Percentiles rank a stretch among this genome's conserved stretches.
These are phyloP conservation scores for Hypoxylon sp. DNA, from an alignment of 2,329 filamentous ascomycete species.

Conservation along the genomic window DNA sequence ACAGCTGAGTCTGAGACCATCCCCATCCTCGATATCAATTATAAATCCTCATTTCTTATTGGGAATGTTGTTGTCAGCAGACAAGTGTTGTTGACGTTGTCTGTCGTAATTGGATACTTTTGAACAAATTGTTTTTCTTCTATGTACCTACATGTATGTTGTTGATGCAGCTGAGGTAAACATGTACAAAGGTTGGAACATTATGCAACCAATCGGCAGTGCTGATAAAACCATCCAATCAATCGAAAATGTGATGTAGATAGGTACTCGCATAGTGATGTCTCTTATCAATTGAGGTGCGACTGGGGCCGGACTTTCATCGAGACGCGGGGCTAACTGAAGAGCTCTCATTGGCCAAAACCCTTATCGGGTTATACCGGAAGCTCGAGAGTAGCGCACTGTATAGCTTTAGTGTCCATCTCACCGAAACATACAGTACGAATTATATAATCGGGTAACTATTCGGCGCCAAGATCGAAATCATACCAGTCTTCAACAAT, in stretches of 20 bases:
- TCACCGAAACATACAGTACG: constrained; percentile 28
- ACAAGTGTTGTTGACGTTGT: constrained; percentile 35
- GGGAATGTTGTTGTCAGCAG: constrained; percentile 28
- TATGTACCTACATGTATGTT: neutral
- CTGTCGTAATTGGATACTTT: constrained; percentile 28
- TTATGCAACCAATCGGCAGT: constrained; percentile 20
- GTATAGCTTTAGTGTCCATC: neutral
- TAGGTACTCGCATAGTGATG: constrained; percentile 30
- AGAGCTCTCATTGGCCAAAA: constrained; percentile 25
- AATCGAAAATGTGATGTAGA: constrained; percentile 6
- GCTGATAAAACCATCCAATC: constrained; percentile 14
- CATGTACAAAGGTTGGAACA: constrained; percentile 17
- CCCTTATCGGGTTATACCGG: constrained; percentile 19
- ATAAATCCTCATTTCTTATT: neutral
- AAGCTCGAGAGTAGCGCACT: constrained; percentile 12
- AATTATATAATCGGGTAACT: constrained; percentile 34
- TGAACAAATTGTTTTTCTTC: constrained; percentile 26
- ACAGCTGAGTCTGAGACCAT: constrained; percentile 14
- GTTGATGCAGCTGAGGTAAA: constrained; percentile 24
- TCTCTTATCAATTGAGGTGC: constrained; percentile 42
- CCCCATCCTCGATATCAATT: neutral
- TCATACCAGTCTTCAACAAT: constrained; percentile 40
- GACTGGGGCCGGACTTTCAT: constrained; percentile 35
- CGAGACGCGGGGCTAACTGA: constrained; percentile 38
- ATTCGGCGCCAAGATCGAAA: constrained; percentile 34